Evolutionary conservation across 108 stramenopile genomes (phyloP).

Genomic region (Nitzschia inconspicua): DNA sequence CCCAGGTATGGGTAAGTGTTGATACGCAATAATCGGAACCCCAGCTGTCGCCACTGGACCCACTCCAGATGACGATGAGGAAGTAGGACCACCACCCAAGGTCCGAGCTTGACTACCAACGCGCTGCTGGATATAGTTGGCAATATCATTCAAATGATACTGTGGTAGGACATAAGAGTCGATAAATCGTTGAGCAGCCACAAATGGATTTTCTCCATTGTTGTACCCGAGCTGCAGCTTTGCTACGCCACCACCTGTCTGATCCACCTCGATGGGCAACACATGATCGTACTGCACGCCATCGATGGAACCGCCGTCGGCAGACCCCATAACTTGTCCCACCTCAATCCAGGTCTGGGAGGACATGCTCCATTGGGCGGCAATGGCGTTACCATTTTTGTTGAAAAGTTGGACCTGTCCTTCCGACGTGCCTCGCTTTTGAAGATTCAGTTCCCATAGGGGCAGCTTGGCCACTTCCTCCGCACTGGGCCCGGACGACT

Average conservation of each 20-base stretch:
- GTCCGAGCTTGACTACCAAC: constrained; percentile 57
- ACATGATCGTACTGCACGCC: constrained; percentile 91
- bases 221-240: constrained; percentile 93
- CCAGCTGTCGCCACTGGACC: constrained; percentile 33
- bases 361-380: constrained; percentile 88
- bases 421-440: constrained; percentile 61
- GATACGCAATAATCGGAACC: constrained; percentile 37
- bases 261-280: constrained; percentile 93
- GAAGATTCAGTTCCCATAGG: constrained; percentile 76
- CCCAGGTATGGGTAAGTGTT: constrained; percentile 65
- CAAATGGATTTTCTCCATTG: constrained; percentile 96
- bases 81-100: constrained; percentile 39
- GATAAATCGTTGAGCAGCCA: constrained; percentile 93
- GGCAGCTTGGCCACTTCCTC: constrained; percentile 90
- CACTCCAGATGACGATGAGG: constrained; percentile 3
- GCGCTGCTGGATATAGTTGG: constrained; percentile 86
- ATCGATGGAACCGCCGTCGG: constrained; percentile 71
- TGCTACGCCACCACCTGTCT: constrained; percentile 74
- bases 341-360: constrained; percentile 92
- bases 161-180: constrained; percentile 90
- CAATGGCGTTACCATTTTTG: constrained; percentile 83
- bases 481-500: constrained; percentile 52
- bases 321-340: constrained; percentile 91
- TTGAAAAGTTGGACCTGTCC: constrained; percentile 93
- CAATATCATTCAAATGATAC: constrained; percentile 83